Conservation (phyloP, 768 basidiomycete genomes). For the Kwoniella dejecticola region DNA sequence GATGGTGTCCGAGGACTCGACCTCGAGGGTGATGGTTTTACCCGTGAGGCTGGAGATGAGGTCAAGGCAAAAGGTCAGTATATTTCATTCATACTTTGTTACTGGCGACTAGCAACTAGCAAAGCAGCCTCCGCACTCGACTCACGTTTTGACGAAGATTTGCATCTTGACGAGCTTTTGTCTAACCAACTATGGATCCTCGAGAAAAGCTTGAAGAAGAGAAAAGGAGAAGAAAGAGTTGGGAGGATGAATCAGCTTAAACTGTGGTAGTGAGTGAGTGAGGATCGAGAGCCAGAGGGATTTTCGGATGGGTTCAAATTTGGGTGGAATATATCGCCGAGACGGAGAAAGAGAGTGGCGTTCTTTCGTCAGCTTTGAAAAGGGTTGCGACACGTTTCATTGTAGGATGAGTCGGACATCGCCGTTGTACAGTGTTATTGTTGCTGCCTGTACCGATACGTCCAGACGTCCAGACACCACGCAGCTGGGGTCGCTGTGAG, state of each 20-base stretch:
- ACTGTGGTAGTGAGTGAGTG: not conserved
- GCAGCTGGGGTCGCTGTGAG: no score
- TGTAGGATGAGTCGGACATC: no score
- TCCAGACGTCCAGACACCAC: no score
- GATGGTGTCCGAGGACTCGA: constrained; percentile 51
- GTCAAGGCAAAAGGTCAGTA: no score
- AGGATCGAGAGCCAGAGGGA: not conserved
- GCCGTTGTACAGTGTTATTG: no score
- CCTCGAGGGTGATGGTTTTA: constrained; percentile 45
- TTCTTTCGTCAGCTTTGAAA: not conserved
- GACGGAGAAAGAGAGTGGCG: not conserved
- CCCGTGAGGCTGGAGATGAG: constrained; percentile 37
- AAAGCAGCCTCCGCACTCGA: no score
- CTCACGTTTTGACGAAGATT: constrained; percentile 97
- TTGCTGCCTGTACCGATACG: no score
- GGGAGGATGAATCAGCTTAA: constrained; percentile 2
- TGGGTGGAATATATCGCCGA: not conserved
- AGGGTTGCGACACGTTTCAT: not conserved
- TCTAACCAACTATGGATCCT: constrained; percentile 39
- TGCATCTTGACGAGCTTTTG: constrained; percentile 66
- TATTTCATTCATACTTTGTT: no score
- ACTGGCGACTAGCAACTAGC: no score
- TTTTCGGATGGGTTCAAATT: not conserved
- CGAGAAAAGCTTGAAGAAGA: constrained; percentile 30
- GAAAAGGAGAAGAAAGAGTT: constrained; percentile 20